Percentiles rank a stretch among this genome's conserved stretches.
Conservation (phyloP, 768 basidiomycete genomes). For the Guyanaporus albipodus region DNA sequence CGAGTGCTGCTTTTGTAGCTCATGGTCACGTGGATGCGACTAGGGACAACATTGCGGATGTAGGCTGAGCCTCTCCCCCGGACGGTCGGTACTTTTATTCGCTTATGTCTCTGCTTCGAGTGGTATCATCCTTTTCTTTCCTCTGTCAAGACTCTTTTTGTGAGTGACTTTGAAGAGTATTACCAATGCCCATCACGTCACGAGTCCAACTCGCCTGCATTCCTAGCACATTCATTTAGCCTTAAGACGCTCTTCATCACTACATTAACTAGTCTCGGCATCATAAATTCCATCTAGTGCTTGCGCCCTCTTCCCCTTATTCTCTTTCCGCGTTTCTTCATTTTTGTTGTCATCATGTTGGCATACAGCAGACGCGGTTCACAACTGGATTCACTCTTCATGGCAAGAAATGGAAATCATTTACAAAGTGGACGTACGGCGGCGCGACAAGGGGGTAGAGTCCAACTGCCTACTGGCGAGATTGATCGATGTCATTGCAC, state of each 20-base stretch:
- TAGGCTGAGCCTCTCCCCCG: conserved; percentile 31
- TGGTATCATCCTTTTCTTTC: neutral
- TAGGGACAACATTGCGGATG: conserved; percentile 19
- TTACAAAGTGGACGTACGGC: conserved; percentile 2
- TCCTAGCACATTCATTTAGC: conserved; percentile 16
- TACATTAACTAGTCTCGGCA: conserved; percentile 28
- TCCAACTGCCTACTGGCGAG: too few species aligned
- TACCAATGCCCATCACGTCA: conserved; percentile 8
- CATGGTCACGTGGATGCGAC: conserved; percentile 15
- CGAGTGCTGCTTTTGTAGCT: conserved; percentile 1
- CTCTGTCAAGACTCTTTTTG: conserved; percentile 1
- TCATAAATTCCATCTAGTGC: conserved; percentile 27
- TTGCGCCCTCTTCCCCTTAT: conserved; percentile 4
- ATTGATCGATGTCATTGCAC: too few species aligned
- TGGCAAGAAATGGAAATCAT: conserved; percentile 7
- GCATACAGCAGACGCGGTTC: conserved; percentile 12
- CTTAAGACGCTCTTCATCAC: conserved; percentile 5
- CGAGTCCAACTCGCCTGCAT: conserved; percentile 13
- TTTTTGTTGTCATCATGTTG: conserved; percentile 15
- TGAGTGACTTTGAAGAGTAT: conserved; percentile 17
- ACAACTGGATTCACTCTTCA: conserved; percentile 12
- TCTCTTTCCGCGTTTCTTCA: neutral
- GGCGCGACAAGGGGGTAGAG: too few species aligned
- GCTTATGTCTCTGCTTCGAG: neutral
- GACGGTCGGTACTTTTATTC: conserved; percentile 8